Base-by-base conservation (phyloP, 768 basidiomycete species). In the Trichaptum fuscoviolaceum region DNA sequence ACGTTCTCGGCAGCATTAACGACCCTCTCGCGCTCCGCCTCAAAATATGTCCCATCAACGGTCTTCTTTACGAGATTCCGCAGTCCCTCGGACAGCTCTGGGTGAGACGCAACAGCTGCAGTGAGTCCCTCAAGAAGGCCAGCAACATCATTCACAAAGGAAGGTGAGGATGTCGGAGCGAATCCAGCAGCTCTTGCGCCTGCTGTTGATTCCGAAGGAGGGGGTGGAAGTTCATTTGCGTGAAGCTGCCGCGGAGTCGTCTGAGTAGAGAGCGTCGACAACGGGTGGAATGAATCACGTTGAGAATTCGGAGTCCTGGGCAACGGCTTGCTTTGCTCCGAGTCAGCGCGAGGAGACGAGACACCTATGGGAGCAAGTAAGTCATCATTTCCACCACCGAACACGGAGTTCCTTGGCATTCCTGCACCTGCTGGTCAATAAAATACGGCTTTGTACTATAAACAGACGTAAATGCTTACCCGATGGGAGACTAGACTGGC, bases 41-140 rank as follows among this genome's bases (percentile, higher is more conserved):
- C 74, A 90, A 89, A 93, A 72, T 93, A 93, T 9, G 83, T 79
- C 25, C 90, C 91, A 63, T 79, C 84, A 6, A 82, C 79, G 4
- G 87, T 79, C 69, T 92, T 90, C 63, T 78, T 78, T 59, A 86
- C 73, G 35, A 93, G 84, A 71, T 84, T 87, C 66, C 85, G 87
- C 65, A 93, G 73, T 58, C 83, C 83, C 65, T 90, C 87, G 2
- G 88, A 83, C 12, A 93, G 75, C 68, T 93, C 90, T 4, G 92
- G 92, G 70, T 93, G 89, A 6, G 84, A 74, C 0, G 83, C 77
- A 58, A 92, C 73, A 34, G 87, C 80, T n/a, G 74, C 77, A 57
- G 82, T 83, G 65, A 93, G 74, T 1, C 81, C 81, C 34, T 80
- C 81, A 66, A 93, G 75, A 35, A 93, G 78, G 0, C 81, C 73